These are phyloP conservation scores for Purpureocillium lavendulum DNA, from an alignment of 2,329 filamentous ascomycete species.

Conservation along the genomic window DNA sequence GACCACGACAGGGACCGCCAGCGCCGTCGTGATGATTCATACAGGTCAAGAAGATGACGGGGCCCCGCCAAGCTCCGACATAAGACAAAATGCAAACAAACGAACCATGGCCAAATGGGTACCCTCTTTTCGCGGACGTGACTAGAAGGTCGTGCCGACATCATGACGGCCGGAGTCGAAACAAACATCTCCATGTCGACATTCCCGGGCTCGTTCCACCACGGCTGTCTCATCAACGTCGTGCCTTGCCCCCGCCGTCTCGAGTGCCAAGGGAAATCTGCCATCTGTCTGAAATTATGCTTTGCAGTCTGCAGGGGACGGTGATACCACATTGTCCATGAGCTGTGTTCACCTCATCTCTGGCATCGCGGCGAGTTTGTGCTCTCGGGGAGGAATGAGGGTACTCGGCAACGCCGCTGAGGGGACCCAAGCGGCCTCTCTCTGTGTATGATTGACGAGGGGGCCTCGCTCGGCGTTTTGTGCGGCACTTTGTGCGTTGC, in stretches of 20 bases:
- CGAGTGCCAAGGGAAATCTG: slow-evolving; percentile 1
- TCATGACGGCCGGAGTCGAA: too few species aligned
- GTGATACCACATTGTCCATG: background rate
- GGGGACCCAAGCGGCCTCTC: too few species aligned
- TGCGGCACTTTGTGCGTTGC: too few species aligned
- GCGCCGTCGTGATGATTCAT: slow-evolving; percentile 4
- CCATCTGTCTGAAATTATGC: slow-evolving; percentile 2
- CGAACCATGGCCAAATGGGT: too few species aligned
- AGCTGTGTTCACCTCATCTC: too few species aligned
- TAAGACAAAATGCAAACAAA: background rate
- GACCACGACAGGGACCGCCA: slow-evolving; percentile 14
- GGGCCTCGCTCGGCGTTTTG: too few species aligned
- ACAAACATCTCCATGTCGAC: too few species aligned
- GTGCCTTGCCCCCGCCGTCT: background rate
- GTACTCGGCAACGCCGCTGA: too few species aligned
- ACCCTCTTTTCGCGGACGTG: background rate
- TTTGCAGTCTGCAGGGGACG: slow-evolving; percentile 2
- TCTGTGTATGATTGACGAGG: too few species aligned
- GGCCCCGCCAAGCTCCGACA: background rate
- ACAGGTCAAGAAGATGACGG: slow-evolving; percentile 4
- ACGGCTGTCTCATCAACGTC: slow-evolving; percentile 3
- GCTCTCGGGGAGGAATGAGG: too few species aligned
- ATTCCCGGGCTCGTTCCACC: background rate
- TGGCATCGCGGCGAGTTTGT: too few species aligned
- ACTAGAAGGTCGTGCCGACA: background rate